These are phyloP conservation scores for Edaphochlamys debaryana DNA, from an alignment of 139 green algal genomes.

Conservation along the genomic window DNA sequence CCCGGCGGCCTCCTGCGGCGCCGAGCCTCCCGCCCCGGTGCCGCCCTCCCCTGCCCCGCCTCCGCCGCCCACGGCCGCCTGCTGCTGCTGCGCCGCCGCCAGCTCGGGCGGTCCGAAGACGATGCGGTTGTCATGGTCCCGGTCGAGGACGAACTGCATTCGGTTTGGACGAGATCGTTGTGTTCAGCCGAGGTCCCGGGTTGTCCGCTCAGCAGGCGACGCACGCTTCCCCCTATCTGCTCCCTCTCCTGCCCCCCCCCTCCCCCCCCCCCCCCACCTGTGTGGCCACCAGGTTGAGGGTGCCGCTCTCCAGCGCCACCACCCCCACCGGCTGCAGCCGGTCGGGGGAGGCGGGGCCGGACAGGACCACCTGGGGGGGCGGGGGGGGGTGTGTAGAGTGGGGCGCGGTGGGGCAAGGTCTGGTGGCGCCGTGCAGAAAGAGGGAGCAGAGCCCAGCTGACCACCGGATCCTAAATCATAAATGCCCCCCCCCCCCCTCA, in stretches of 20 bases:
- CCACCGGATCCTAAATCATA: too few species aligned
- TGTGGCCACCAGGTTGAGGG: conserved; percentile 95
- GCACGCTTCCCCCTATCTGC: background rate
- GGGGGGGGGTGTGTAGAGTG: background rate
- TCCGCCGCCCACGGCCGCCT: background rate
- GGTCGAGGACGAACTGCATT: conserved; percentile 77
- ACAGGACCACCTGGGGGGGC: conserved; percentile 35
- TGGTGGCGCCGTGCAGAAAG: too few species aligned
- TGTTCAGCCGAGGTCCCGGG: too few species aligned
- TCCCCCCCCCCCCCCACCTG: conserved; percentile 52
- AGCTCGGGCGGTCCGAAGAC: conserved; percentile 65
- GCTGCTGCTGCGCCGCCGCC: background rate
- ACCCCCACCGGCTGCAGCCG: conserved; percentile 53
- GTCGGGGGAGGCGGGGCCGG: conserved; percentile 71
- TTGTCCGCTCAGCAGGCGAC: too few species aligned
- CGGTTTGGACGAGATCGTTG: too few species aligned
- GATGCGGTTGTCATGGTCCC: conserved; percentile 86
- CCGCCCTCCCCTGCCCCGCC: background rate
- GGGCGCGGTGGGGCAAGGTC: background rate
- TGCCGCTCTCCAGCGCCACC: conserved; percentile 80
- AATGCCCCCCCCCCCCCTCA: conserved; percentile 16
- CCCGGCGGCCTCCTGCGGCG: too few species aligned
- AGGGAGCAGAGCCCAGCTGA: too few species aligned
- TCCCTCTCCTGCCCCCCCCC: background rate
- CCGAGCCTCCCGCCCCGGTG: too few species aligned